Evolutionary conservation across 2,329 filamentous ascomycete species (phyloP).

Genomic region (Pseudofabraea citricarpa): DNA sequence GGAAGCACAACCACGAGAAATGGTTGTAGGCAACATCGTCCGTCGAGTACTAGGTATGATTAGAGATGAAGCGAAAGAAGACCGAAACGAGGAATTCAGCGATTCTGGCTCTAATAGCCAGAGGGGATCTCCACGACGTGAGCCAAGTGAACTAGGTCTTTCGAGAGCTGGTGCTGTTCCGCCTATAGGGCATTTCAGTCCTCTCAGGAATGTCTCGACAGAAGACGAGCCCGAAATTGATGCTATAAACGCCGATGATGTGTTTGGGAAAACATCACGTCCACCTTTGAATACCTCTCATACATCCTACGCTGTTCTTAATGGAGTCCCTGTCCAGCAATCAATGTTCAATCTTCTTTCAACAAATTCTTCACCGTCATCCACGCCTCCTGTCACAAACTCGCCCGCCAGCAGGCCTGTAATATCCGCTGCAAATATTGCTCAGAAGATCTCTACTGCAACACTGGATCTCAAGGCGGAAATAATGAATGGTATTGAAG

Average conservation of each 20-base stretch:
- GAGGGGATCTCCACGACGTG: slow-evolving; percentile 20
- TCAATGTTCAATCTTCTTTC: slow-evolving; percentile 89
- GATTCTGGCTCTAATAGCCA: slow-evolving; percentile 26
- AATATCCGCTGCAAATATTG: slow-evolving; percentile 20
- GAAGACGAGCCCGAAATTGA: slow-evolving; percentile 15
- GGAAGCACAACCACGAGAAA: slow-evolving; percentile 81
- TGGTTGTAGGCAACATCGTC: slow-evolving; percentile 92
- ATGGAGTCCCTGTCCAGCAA: slow-evolving; percentile 46
- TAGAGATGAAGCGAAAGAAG: slow-evolving; percentile 82
- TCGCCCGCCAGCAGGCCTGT: slow-evolving; percentile 38
- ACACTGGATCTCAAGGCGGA: slow-evolving; percentile 76
- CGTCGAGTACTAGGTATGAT: slow-evolving; percentile 86
- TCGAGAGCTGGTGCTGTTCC: slow-evolving; percentile 9
- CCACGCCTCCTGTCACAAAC: slow-evolving; percentile 45
- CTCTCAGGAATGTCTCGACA: slow-evolving; percentile 23
- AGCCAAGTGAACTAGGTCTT: slow-evolving; percentile 12
- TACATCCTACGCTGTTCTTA: slow-evolving; percentile 57
- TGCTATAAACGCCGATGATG: slow-evolving; percentile 18
- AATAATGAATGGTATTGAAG: slow-evolving; percentile 88
- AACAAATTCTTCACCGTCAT: slow-evolving; percentile 51
- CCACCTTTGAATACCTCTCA: slow-evolving; percentile 59
- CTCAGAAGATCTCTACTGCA: slow-evolving; percentile 22
- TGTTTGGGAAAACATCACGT: slow-evolving; percentile 32
- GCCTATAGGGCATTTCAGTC: slow-evolving; percentile 14
- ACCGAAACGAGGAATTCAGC: slow-evolving; percentile 53